Percentiles rank a stretch among this genome's conserved stretches.
phyloP scores from a whole-genome alignment of 495 filamentous ascomycete species.

The Penicillium maclennaniae region DNA sequence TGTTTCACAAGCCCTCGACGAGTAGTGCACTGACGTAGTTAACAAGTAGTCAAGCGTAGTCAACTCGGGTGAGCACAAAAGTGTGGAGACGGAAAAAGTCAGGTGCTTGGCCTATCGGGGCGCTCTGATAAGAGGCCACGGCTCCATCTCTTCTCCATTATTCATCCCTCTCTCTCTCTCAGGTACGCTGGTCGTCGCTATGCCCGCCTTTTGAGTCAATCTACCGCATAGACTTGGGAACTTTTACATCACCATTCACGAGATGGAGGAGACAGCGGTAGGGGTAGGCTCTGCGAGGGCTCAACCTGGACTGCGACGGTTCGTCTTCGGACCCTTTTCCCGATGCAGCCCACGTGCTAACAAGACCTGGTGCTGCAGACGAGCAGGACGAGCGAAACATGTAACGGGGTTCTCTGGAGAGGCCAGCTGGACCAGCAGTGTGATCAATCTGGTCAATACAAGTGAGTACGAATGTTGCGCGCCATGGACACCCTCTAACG shows the following conservation, averaged over 20 bases:
- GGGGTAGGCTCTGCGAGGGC: constrained; percentile 25
- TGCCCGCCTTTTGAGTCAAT: constrained; percentile 6
- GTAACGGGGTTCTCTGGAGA: constrained; percentile 54
- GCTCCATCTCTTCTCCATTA: constrained; percentile 5
- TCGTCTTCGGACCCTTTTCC: constrained; percentile 3
- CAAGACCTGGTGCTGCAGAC: constrained; percentile 25
- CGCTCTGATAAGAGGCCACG: constrained; percentile 20
- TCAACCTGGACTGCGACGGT: constrained; percentile 32
- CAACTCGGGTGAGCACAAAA: not conserved
- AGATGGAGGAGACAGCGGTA: constrained; percentile 32
- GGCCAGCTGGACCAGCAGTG: constrained; percentile 85
- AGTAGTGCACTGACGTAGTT: no score
- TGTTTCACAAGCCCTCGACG: not conserved
- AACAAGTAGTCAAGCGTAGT: no score
- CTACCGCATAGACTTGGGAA: constrained; percentile 5
- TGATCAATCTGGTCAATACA: constrained; percentile 94
- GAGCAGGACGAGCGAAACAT: constrained; percentile 47
- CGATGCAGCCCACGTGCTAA: constrained; percentile 4
- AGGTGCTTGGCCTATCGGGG: constrained; percentile 14
- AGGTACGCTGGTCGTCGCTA: constrained; percentile 22
- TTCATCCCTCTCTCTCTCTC: constrained; percentile 3
- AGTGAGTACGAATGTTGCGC: constrained; percentile 39
- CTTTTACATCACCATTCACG: not conserved
- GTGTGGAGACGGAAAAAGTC: constrained; percentile 15
- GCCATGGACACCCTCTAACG: not conserved